phyloP scores from a whole-genome alignment of 1,139 yeast species.

The Hansenula sp. region DNA sequence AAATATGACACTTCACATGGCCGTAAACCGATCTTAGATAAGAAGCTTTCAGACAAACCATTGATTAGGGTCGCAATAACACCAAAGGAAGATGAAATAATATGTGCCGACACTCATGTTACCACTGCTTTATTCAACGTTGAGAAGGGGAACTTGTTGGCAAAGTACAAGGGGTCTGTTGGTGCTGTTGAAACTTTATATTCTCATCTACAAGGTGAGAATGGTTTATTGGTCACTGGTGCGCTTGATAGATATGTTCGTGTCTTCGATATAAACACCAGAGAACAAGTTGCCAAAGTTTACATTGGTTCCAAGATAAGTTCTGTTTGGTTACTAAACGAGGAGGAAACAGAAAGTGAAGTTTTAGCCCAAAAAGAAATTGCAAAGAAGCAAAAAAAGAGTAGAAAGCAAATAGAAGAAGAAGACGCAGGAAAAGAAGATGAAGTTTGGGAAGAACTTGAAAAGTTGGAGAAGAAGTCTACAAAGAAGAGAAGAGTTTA shows the following conservation, averaged over 20 bases:
- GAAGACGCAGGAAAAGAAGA: slow-evolving; percentile 27
- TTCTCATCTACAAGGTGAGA: slow-evolving; percentile 12
- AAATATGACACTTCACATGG: slow-evolving; percentile 58
- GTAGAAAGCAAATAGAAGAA: slow-evolving; percentile 23
- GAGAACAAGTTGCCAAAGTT: slow-evolving; percentile 66
- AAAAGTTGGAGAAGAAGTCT: slow-evolving; percentile 13
- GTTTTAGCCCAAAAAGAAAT: slow-evolving; percentile 20
- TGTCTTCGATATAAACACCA: slow-evolving; percentile 57
- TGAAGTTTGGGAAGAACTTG: slow-evolving; percentile 23
- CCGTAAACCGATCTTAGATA: slow-evolving; percentile 51
- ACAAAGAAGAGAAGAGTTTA: slow-evolving; percentile 20
- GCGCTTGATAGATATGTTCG: slow-evolving; percentile 86
- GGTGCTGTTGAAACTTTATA: slow-evolving; percentile 37
- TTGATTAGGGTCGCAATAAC: slow-evolving; percentile 30
- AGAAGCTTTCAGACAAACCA: slow-evolving; percentile 46
- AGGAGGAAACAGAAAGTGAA: slow-evolving; percentile 20
- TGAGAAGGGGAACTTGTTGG: slow-evolving; percentile 34
- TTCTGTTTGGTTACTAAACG: slow-evolving; percentile 45
- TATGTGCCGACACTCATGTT: slow-evolving; percentile 54
- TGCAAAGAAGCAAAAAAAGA: slow-evolving; percentile 34
- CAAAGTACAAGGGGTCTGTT: slow-evolving; percentile 43
- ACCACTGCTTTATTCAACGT: slow-evolving; percentile 52
- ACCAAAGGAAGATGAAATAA: slow-evolving; percentile 33
- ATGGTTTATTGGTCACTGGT: slow-evolving; percentile 48
- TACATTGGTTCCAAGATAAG: slow-evolving; percentile 75